A percentile compares a stretch with the other conserved stretches of the same genome.
These are phyloP conservation scores for Rhynchospora tenuis DNA, from an alignment of 176 grass and related monocot genomes.

Conservation along the genomic window DNA sequence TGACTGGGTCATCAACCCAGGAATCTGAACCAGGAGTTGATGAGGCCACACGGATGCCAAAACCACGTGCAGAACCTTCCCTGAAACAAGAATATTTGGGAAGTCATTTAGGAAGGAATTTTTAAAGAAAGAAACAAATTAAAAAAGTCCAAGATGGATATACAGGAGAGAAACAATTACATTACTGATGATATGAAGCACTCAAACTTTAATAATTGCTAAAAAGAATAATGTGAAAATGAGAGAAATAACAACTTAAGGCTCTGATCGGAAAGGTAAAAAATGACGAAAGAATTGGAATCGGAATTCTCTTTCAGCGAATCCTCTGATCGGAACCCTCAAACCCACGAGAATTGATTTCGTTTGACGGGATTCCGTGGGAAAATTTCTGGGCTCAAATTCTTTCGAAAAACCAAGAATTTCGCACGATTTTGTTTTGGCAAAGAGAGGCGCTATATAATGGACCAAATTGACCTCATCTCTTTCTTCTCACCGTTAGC, in stretches of 20 bases:
- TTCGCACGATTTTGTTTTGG: no score
- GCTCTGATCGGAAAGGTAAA: no score
- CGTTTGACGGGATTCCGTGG: no score
- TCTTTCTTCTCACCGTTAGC: no score
- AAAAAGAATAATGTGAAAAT: not conserved
- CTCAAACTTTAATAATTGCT: not conserved
- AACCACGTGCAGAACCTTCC: constrained; percentile 71
- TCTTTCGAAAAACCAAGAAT: no score
- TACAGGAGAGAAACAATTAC: not conserved
- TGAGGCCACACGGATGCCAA: constrained; percentile 46
- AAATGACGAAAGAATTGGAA: no score
- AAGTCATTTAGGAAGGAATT: not conserved
- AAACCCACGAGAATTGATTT: no score
- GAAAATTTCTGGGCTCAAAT: no score
- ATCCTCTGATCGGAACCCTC: no score
- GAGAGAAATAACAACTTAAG: not conserved
- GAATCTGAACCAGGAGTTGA: constrained; percentile 69
- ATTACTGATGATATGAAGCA: not conserved
- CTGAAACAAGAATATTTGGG: constrained; percentile 18
- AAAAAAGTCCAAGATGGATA: not conserved
- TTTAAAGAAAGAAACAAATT: not conserved
- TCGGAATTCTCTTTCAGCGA: no score
- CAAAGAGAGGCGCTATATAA: no score
- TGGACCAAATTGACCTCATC: no score
- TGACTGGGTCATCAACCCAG: constrained; percentile 87